phyloP scores from a whole-genome alignment of 2,329 filamentous ascomycete species.

The Ustulina deusta region DNA sequence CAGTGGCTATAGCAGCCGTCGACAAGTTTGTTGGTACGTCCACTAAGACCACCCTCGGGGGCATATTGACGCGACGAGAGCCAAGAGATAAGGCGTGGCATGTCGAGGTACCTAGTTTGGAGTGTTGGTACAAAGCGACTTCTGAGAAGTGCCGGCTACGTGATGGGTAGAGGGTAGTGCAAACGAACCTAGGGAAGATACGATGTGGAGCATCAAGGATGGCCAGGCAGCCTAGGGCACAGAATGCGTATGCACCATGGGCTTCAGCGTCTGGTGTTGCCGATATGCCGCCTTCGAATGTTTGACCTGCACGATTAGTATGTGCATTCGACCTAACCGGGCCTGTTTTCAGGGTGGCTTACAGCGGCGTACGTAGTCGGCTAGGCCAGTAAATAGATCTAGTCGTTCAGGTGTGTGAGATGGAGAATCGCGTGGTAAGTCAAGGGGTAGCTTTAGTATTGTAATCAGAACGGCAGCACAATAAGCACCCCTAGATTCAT shows the following conservation, averaged over 20 bases:
- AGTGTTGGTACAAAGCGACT: constrained; percentile 41
- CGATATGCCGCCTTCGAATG: constrained; percentile 93
- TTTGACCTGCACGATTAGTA: constrained; percentile 74
- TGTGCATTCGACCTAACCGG: constrained; percentile 33
- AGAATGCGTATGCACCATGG: constrained; percentile 97
- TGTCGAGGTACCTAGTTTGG: constrained; percentile 74
- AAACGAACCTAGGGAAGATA: constrained; percentile 76
- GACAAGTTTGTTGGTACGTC: constrained; percentile 96
- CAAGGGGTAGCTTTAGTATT: constrained; percentile 83
- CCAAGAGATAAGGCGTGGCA: constrained; percentile 84
- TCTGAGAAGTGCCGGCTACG: constrained; percentile 53
- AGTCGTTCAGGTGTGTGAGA: constrained; percentile 71
- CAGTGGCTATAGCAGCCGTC: constrained; percentile 99
- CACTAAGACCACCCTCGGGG: constrained; percentile 92
- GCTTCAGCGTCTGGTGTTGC: constrained; percentile 88
- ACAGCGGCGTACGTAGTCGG: constrained; percentile 85
- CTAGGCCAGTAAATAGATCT: constrained; percentile 77
- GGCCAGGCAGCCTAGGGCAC: constrained; percentile 87
- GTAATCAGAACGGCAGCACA: constrained; percentile 88
- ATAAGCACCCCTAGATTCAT: constrained; percentile 79
- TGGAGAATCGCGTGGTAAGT: constrained; percentile 79
- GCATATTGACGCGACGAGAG: constrained; percentile 88
- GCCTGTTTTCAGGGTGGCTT: constrained; percentile 55
- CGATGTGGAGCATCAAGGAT: constrained; percentile 84
- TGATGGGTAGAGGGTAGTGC: constrained; percentile 48